phyloP scores from a whole-genome alignment of 1,139 yeast genomes.

The Pichiaceae sp. region DNA sequence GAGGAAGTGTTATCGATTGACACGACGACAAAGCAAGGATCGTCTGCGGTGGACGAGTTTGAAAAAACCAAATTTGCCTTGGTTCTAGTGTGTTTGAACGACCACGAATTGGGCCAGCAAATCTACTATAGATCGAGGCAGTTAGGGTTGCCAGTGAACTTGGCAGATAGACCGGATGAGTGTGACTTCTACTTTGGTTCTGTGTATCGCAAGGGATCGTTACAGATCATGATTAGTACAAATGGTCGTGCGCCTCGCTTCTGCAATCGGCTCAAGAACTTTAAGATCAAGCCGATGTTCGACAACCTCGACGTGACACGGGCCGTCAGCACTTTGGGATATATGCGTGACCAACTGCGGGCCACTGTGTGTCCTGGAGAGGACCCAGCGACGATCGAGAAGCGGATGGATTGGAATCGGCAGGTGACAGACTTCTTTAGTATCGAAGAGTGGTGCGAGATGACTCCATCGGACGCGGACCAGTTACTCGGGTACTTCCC shows the following conservation, averaged over 20 bases:
- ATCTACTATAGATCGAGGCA: constrained; percentile 55
- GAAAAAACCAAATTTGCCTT: constrained; percentile 42
- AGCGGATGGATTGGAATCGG: constrained; percentile 69
- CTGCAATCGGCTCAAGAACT: constrained; percentile 56
- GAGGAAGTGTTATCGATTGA: neutral
- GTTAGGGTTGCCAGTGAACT: constrained; percentile 58
- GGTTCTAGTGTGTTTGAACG: constrained; percentile 73
- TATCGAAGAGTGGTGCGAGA: constrained; percentile 51
- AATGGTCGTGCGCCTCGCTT: constrained; percentile 79
- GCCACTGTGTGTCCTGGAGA: constrained; percentile 33
- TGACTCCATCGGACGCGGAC: constrained; percentile 24
- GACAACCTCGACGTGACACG: constrained; percentile 38
- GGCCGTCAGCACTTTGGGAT: constrained; percentile 60
- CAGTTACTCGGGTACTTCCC: constrained; percentile 24
- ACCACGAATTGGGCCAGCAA: constrained; percentile 48
- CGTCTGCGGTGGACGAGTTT: constrained; percentile 21
- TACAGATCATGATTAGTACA: constrained; percentile 78
- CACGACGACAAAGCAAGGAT: constrained; percentile 1
- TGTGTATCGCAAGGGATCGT: constrained; percentile 65
- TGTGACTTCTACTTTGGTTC: constrained; percentile 88
- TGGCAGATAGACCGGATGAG: constrained; percentile 75
- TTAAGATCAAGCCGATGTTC: constrained; percentile 32
- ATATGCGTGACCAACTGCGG: constrained; percentile 46
- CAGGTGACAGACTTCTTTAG: constrained; percentile 53
- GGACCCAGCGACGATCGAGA: constrained; percentile 44